Conservation (phyloP, 164 flowering plant genomes). For the Tinospora cordifolia region DNA sequence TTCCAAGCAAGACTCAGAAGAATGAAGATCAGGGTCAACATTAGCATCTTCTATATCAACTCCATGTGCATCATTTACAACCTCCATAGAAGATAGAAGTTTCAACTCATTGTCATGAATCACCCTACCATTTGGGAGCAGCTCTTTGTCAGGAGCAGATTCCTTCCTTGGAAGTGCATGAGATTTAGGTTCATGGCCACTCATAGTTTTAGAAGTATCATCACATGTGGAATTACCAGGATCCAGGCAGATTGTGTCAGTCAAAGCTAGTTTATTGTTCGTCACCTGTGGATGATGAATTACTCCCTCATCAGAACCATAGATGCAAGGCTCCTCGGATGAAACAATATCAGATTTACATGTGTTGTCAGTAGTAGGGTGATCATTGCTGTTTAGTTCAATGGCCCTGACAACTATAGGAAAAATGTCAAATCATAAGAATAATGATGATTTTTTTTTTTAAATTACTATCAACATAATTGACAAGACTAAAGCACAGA, state of each 20-base stretch:
- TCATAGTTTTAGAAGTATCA: conserved; percentile 14
- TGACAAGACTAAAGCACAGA: not conserved
- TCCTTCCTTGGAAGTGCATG: conserved; percentile 8
- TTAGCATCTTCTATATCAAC: not conserved
- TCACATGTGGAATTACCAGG: conserved; percentile 9
- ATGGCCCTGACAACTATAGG: not conserved
- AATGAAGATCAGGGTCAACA: not conserved
- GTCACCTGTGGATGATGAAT: conserved; percentile 4
- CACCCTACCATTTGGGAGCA: conserved; percentile 11
- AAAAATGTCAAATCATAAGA: not conserved
- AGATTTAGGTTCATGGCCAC: conserved; percentile 13
- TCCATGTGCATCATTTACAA: conserved; percentile 16
- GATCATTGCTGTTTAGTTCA: conserved; percentile 4
- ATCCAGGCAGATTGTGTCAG: conserved; percentile 15
- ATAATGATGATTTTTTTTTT: not conserved
- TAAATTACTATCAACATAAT: not conserved
- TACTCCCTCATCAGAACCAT: conserved; percentile 13
- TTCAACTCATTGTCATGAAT: conserved; percentile 3
- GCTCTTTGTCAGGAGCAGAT: conserved; percentile 10
- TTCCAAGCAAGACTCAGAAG: not conserved
- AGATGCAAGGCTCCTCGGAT: conserved; percentile 11
- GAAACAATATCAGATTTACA: conserved; percentile 27
- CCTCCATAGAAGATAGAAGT: conserved; percentile 6
- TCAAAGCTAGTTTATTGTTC: conserved; percentile 17
- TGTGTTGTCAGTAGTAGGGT: conserved; percentile 12